These are phyloP conservation scores for Zymoseptoria pseudotritici DNA, from an alignment of 2,329 filamentous ascomycete genomes.

Conservation along the genomic window DNA sequence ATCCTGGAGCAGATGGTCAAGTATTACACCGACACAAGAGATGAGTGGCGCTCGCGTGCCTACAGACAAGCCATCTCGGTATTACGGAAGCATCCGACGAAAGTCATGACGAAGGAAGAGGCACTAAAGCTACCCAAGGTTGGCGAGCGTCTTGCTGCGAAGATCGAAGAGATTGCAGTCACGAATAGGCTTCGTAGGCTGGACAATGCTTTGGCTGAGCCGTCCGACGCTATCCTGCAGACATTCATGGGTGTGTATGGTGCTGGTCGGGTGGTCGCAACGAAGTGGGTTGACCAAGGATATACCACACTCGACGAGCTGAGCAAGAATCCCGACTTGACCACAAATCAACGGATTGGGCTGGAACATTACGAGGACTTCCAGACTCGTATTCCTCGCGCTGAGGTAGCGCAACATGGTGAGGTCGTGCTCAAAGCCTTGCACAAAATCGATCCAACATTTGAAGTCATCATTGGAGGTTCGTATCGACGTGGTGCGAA, in stretches of 20 bases:
- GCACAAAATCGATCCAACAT: conserved; percentile 50
- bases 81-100: conserved; percentile 56
- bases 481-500: conserved; percentile 75
- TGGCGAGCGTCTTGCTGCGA: conserved; percentile 65
- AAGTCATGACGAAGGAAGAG: conserved; percentile 61
- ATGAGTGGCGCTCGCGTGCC: conserved; percentile 66
- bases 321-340: conserved; percentile 53
- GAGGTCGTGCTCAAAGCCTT: conserved; percentile 55
- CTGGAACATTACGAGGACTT: conserved; percentile 76
- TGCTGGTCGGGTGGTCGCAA: conserved; percentile 64
- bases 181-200: conserved; percentile 66
- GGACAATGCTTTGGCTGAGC: conserved; percentile 61
- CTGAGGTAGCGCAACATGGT: conserved; percentile 65
- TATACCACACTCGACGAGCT: conserved; percentile 69
- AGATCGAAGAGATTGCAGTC: conserved; percentile 81
- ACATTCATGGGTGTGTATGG: conserved; percentile 68
- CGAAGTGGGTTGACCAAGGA: conserved; percentile 69
- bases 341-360: conserved; percentile 63
- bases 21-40: conserved; percentile 67
- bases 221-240: conserved; percentile 57
- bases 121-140: conserved; percentile 62
- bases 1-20: conserved; percentile 70
- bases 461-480: conserved; percentile 69
- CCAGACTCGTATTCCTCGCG: conserved; percentile 66
- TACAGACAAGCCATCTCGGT: conserved; percentile 74